Evolutionary conservation across 31 red algal species (phyloP).

Genomic region (Bonnemaisonia californica): DNA sequence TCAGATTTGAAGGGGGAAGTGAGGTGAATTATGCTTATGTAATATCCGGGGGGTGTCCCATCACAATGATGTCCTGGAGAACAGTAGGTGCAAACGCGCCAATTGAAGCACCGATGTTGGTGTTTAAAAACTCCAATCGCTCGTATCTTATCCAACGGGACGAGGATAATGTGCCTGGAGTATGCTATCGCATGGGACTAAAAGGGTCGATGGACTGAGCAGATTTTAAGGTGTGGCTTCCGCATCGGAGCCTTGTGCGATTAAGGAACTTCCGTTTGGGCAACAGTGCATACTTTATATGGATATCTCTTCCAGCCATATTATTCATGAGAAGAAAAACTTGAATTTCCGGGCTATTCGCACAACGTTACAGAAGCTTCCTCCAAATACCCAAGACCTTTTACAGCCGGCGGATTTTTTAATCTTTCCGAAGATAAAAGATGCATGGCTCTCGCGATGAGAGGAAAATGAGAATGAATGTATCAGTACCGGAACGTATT

Average conservation of each 20-base stretch:
- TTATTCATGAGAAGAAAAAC: neutral
- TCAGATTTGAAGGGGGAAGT: neutral
- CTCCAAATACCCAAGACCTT: slow-evolving; percentile 19
- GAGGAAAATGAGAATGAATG: slow-evolving; percentile 5
- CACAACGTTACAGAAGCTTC: slow-evolving; percentile 14
- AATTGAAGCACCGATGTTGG: neutral
- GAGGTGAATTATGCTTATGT: slow-evolving; percentile 6
- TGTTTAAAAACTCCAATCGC: too few species aligned
- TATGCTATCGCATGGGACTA: neutral
- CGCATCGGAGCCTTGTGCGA: neutral
- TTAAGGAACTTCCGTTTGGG: neutral
- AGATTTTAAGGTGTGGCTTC: neutral
- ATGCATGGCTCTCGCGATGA: slow-evolving; percentile 16
- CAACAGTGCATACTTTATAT: slow-evolving; percentile 3
- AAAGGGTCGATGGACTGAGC: neutral
- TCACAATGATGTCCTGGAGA: neutral
- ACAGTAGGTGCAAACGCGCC: neutral
- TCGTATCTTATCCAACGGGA: neutral
- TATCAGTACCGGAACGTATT: neutral
- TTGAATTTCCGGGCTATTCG: neutral
- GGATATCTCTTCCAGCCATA: neutral
- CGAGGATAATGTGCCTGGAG: neutral
- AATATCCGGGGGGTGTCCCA: neutral
- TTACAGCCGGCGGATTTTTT: slow-evolving; percentile 48
- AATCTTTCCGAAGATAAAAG: slow-evolving; percentile 48